These are phyloP conservation scores for Yamadazyma laniorum DNA, from an alignment of 805 yeast genomes.

Conservation along the genomic window DNA sequence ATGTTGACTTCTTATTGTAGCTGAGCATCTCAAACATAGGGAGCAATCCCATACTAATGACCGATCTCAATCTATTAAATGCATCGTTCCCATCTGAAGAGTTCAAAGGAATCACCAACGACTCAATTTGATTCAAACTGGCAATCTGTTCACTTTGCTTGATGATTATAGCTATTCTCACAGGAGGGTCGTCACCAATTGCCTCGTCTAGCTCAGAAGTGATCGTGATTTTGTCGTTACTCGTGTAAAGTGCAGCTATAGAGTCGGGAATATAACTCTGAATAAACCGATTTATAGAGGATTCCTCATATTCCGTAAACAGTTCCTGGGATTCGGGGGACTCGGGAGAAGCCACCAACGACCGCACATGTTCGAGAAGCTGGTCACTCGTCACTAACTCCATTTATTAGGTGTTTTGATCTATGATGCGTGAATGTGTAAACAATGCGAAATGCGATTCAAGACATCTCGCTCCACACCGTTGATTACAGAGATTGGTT, in stretches of 20 bases:
- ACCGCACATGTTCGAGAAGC: slow-evolving; percentile 1
- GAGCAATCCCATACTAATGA: slow-evolving; percentile 62
- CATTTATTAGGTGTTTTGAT: neutral
- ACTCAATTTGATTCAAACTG: slow-evolving; percentile 5
- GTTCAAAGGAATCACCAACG: slow-evolving; percentile 8
- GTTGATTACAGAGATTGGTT: no score
- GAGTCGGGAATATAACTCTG: slow-evolving; percentile 21
- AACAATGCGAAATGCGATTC: slow-evolving; percentile 4
- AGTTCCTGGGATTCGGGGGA: neutral
- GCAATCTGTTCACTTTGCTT: slow-evolving; percentile 39
- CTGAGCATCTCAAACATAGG: slow-evolving; percentile 57
- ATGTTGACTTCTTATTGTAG: slow-evolving; percentile 29
- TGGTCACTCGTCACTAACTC: slow-evolving; percentile 2
- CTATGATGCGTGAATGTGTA: neutral
- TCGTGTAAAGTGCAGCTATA: slow-evolving; percentile 16
- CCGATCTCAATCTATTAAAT: slow-evolving; percentile 54
- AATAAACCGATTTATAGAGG: slow-evolving; percentile 18
- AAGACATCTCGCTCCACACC: no score
- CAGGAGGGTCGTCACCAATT: neutral
- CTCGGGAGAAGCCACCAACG: neutral
- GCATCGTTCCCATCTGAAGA: slow-evolving; percentile 19
- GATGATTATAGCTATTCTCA: slow-evolving; percentile 34
- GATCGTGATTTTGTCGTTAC: slow-evolving; percentile 10
- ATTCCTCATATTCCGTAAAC: slow-evolving; percentile 1
- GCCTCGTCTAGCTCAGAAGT: slow-evolving; percentile 11